A percentile compares a stretch with the other conserved stretches of the same genome.
Evolutionary conservation across 768 basidiomycete genomes (phyloP).

Genomic region (Asterophora parasitica): DNA sequence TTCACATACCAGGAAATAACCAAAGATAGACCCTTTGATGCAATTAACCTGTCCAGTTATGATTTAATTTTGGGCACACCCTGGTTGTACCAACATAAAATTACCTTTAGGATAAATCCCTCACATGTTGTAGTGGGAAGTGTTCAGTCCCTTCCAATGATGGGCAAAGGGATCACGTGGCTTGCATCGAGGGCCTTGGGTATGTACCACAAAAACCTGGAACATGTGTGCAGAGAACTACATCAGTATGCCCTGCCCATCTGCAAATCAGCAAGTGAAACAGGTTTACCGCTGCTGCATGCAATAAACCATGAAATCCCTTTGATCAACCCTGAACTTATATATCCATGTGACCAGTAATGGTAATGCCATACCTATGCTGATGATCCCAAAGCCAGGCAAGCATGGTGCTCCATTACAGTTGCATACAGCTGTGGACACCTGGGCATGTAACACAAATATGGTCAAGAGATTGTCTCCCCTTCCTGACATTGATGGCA

Average conservation of each 20-base stretch:
- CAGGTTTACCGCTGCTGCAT: conserved; percentile 19
- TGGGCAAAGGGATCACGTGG: neutral
- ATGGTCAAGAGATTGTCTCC: neutral
- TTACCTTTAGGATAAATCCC: conserved; percentile 1
- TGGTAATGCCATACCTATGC: neutral
- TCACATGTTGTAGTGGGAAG: neutral
- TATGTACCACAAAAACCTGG: neutral
- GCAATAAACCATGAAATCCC: conserved; percentile 34
- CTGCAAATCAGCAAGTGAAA: neutral
- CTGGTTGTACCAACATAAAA: conserved; percentile 4
- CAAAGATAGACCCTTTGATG: conserved; percentile 18
- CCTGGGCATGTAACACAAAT: neutral
- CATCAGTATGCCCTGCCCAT: neutral
- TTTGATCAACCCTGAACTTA: conserved; percentile 24
- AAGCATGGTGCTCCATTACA: neutral
- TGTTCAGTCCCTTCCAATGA: neutral
- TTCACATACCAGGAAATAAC: conserved; percentile 32
- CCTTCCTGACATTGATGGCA: neutral
- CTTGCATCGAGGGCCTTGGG: conserved; percentile 1
- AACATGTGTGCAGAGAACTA: neutral
- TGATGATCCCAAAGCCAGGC: neutral
- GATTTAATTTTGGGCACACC: conserved; percentile 3
- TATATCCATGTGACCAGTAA: conserved; percentile 14
- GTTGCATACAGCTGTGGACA: neutral
- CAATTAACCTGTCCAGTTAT: conserved; percentile 1